Base-by-base conservation (phyloP, 2,329 filamentous ascomycete species). In the Cladosporium phlei region DNA sequence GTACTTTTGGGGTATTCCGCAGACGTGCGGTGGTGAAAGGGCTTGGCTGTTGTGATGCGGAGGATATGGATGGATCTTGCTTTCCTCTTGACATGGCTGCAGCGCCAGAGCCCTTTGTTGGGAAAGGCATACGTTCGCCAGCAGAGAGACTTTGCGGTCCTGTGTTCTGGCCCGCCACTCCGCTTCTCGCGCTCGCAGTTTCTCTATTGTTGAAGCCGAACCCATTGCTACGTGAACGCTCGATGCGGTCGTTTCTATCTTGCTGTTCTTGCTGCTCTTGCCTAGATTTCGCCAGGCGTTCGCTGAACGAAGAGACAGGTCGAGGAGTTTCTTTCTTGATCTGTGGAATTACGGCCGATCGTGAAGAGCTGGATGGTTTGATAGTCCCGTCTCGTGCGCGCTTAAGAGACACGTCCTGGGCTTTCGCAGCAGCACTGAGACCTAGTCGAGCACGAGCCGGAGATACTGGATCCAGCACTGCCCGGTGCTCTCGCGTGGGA, bases 351-450 rank as follows among this genome's bases (percentile, higher is more conserved):
- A 35, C 28, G 24, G 35, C 38, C 10, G 46, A 20, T n/a, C 29
- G 46, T 22, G 32, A 35, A 12, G 65, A 61, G 5, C 54, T 47
- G 10, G 39, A 34, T 4, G 33, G 51, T 44, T 52, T 57, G 38
- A 57, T 34, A 53, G 52, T 65, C 56, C 38, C 67, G 61, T 54
- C 59, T 46, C 50, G 53, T 3, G 87, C 81, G 54, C 88, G 77
- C 65, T 87, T 93, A 21, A 97, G 70, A 3, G 90, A 96, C 24
- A 97, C 76, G 58, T 96, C 88, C 49, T 80, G 80, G 2, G 84
- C 89, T 57, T 76, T 85, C 27, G 90, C 70, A 1, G 88, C 89
- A 63, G 95, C 94, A 67, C 95, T 90, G 52, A 97, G 94, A 4
- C 93, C 91, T 12, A 97, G 66, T 14, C 88, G 68, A 11, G 93